Conservation (phyloP, 163 green algal species). For the Chlamydomonas reinhardtii region DNA sequence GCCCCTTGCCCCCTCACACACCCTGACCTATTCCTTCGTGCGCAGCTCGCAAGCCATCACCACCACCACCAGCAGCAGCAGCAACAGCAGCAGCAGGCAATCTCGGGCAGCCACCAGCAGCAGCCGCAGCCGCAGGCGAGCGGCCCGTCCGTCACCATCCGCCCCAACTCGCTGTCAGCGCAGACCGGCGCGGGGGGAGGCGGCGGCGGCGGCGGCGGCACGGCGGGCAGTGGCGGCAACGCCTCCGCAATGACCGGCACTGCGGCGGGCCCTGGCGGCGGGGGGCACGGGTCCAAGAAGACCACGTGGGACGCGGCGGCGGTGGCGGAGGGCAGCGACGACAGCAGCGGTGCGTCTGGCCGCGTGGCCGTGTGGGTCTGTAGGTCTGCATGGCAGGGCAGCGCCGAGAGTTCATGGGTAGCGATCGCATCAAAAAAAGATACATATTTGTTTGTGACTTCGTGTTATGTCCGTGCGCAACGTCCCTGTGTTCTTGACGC, state of each 20-base stretch:
- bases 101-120: not conserved
- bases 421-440: no score
- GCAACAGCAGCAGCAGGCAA: not conserved
- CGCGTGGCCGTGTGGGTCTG: no score
- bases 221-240: not conserved
- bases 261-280: no score
- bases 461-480: no score
- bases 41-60: not conserved
- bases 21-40: not conserved
- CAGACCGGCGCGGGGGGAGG: not conserved
- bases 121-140: not conserved
- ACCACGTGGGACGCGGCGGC: not conserved
- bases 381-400: no score
- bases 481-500: no score
- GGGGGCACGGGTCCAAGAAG: not conserved
- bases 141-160: not conserved
- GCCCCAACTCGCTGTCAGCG: constrained; percentile 33
- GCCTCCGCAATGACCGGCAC: no score
- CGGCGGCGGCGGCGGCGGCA: not conserved
- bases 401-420: no score
- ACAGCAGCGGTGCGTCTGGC: constrained; percentile 34
- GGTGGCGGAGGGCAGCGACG: constrained; percentile 39
- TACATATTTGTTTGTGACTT: no score
- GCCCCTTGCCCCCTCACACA: no score
- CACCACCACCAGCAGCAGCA: not conserved